phyloP scores from a whole-genome alignment of 192 early-diverging fungal genomes.

The Coemansia biformis region DNA sequence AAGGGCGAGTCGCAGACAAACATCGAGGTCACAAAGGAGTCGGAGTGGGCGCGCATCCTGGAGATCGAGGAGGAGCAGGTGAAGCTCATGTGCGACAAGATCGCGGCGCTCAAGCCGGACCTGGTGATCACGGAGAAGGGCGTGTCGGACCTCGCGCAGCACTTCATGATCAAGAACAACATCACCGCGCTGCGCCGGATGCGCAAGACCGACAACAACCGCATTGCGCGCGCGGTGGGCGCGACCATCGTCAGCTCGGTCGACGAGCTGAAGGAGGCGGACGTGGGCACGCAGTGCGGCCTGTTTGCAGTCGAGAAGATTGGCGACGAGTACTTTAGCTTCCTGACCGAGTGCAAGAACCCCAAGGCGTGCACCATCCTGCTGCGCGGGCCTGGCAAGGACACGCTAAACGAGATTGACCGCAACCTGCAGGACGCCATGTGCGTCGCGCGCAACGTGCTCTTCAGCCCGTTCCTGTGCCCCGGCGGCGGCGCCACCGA shows the following conservation, averaged over 20 bases:
- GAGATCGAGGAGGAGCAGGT: conserved; percentile 99
- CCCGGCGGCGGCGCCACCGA: conserved; percentile 98
- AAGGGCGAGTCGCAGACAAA: conserved; percentile 99
- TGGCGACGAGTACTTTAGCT: conserved; percentile 99
- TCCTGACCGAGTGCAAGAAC: conserved; percentile 86
- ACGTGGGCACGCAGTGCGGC: conserved; percentile 94
- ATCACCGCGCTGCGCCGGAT: conserved; percentile 97
- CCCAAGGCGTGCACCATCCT: conserved; percentile 99
- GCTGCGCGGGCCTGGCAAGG: conserved; percentile 94
- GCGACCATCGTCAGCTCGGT: conserved; percentile 95
- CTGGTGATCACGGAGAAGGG: conserved; percentile 99
- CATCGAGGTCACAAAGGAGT: conserved; percentile 95
- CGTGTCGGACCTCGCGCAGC: conserved; percentile 97
- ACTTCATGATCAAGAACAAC: conserved; percentile 95
- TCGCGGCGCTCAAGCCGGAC: conserved; percentile 93
- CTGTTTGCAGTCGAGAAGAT: conserved; percentile 94
- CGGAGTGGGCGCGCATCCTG: conserved; percentile 92
- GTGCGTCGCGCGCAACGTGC: conserved; percentile 96
- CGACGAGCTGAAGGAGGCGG: conserved; percentile 93
- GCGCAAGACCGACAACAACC: conserved; percentile 98
- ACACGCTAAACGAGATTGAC: conserved; percentile 96
- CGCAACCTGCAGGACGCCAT: conserved; percentile 99
- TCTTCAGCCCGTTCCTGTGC: conserved; percentile 87
- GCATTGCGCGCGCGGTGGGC: conserved; percentile 95
- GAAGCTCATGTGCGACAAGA: conserved; percentile 94